phyloP scores from a whole-genome alignment of 768 basidiomycete genomes.

The Hemileccinum impolitum region DNA sequence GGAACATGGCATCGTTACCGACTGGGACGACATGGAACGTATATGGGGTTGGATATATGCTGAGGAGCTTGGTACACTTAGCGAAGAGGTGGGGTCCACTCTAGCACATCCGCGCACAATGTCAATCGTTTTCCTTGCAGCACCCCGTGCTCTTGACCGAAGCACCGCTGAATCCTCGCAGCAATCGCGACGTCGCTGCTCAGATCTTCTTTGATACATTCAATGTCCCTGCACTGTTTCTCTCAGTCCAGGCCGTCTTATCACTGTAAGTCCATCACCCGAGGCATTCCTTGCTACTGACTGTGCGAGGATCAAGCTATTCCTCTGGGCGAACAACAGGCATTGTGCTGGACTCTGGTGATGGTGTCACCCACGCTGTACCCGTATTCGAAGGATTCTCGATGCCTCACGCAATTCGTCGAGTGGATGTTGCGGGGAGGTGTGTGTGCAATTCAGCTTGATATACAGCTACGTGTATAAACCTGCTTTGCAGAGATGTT shows the following conservation, averaged over 20 bases:
- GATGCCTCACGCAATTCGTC: constrained; percentile 96
- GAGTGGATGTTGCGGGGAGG: constrained; percentile 97
- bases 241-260: constrained; percentile 94
- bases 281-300: constrained; percentile 4
- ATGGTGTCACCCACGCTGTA: constrained; percentile 98
- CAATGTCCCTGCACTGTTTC: constrained; percentile 97
- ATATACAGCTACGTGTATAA: background rate
- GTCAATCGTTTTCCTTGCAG: constrained; percentile 40
- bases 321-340: constrained; percentile 98
- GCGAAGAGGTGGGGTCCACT: constrained; percentile 76
- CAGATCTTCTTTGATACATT: constrained; percentile 99
- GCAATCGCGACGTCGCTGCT: constrained; percentile 93
- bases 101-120: background rate
- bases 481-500: constrained; percentile 64
- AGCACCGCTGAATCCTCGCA: constrained; percentile 94
- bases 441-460: constrained; percentile 32
- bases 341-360: constrained; percentile 98
- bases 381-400: constrained; percentile 99
- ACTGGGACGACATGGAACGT: constrained; percentile 99
- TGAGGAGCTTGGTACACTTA: constrained; percentile 91
- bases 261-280: constrained; percentile 69
- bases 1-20: constrained; percentile 97
- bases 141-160: constrained; percentile 97
- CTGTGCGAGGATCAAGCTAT: constrained; percentile 56
- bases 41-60: constrained; percentile 99